A percentile compares a stretch with the other conserved stretches of the same genome.
phyloP scores from a whole-genome alignment of 306 rosid species.

The Ormosia semicastrata region DNA sequence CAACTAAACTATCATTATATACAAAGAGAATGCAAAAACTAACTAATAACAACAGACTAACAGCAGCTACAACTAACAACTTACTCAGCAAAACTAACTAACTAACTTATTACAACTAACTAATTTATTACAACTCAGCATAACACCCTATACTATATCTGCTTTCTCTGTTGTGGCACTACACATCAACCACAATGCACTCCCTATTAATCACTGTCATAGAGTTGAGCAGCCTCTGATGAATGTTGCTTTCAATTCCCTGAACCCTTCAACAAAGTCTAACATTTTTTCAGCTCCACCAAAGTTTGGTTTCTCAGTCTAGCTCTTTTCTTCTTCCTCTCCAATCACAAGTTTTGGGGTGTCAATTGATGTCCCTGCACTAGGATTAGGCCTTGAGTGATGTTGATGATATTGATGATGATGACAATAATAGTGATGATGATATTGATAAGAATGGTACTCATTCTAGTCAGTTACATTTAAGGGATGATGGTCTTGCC shows the following conservation, averaged over 20 bases:
- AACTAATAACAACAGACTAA: too few relatives aligned
- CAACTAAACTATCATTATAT: too few relatives aligned
- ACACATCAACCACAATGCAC: conserved; percentile 11
- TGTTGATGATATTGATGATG: conserved; percentile 8
- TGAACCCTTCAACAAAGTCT: conserved; percentile 13
- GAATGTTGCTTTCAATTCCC: conserved; percentile 18
- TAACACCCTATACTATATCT: too few relatives aligned
- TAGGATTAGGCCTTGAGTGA: conserved; percentile 4
- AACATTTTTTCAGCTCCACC: conserved; percentile 3
- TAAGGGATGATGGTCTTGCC: conserved; percentile 39
- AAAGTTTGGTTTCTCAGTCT: conserved; percentile 15
- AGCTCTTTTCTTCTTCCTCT: conserved; percentile 31
- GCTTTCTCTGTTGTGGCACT: conserved; percentile 27
- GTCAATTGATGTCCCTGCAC: conserved; percentile 13
- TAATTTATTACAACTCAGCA: too few relatives aligned
- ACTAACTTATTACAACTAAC: too few relatives aligned
- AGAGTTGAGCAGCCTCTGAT: conserved; percentile 21
- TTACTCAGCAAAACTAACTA: too few relatives aligned
- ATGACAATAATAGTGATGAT: not conserved
- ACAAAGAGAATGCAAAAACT: too few relatives aligned
- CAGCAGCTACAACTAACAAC: too few relatives aligned
- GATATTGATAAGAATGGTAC: conserved; percentile 24
- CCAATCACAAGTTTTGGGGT: conserved; percentile 13
- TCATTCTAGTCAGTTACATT: conserved; percentile 16
- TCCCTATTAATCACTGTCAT: not conserved